These are phyloP conservation scores for Aspergillus candidus DNA, from an alignment of 2,329 filamentous ascomycete genomes.

Conservation along the genomic window DNA sequence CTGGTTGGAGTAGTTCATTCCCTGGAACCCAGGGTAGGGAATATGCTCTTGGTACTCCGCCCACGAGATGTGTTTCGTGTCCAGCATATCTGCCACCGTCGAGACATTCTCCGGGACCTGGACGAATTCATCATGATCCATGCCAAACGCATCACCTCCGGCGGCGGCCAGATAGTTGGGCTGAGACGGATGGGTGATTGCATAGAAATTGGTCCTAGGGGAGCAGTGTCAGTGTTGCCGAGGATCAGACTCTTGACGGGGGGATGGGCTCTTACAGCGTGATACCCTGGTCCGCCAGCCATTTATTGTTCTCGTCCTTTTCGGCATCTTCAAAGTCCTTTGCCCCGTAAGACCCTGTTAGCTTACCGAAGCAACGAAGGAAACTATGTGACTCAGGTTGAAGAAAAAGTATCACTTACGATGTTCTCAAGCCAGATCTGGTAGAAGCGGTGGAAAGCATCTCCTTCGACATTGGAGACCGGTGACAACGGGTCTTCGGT, in stretches of 20 bases:
- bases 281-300: constrained; percentile 47
- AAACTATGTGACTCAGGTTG: constrained; percentile 29
- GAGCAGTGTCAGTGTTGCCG: background rate
- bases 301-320: constrained; percentile 45
- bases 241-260: background rate
- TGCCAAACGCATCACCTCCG: constrained; percentile 67
- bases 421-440: constrained; percentile 77
- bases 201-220: constrained; percentile 47
- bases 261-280: constrained; percentile 38
- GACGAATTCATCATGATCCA: constrained; percentile 61
- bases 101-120: constrained; percentile 56
- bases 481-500: constrained; percentile 54
- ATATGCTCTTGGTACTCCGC: constrained; percentile 71
- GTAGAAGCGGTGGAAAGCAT: constrained; percentile 65
- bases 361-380: constrained; percentile 36
- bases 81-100: constrained; percentile 62
- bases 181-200: constrained; percentile 65
- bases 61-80: constrained; percentile 61
- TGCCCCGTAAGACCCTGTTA: no score
- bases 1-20: constrained; percentile 52
- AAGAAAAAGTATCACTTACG: constrained; percentile 30
- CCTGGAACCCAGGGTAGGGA: constrained; percentile 69
- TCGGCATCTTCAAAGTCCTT: constrained; percentile 57
- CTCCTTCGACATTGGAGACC: constrained; percentile 60
- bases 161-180: constrained; percentile 68